phyloP scores from a whole-genome alignment of 257 asterid species.

The Forsythia suspensa region DNA sequence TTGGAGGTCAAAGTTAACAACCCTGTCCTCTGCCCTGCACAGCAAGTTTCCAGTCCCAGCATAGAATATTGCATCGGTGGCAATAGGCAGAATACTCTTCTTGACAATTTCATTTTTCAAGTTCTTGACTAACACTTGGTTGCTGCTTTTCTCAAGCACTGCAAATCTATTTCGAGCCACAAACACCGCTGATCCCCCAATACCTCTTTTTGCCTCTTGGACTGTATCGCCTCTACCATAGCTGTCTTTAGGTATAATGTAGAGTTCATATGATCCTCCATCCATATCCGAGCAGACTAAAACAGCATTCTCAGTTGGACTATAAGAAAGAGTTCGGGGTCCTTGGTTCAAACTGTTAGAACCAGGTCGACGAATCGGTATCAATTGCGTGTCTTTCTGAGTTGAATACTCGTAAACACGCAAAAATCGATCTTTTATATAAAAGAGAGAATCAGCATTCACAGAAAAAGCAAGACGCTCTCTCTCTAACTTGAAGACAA shows the following conservation, averaged over 20 bases:
- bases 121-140: slow-evolving; percentile 80
- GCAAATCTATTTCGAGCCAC: slow-evolving; percentile 94
- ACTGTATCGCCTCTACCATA: slow-evolving; percentile 76
- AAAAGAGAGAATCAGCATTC: slow-evolving; percentile 75
- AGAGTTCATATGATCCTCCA: slow-evolving; percentile 94
- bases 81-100: slow-evolving; percentile 68
- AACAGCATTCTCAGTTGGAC: slow-evolving; percentile 92
- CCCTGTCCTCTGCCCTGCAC: slow-evolving; percentile 97
- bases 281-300: slow-evolving; percentile 85
- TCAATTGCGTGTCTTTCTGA: slow-evolving; percentile 82
- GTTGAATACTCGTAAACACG: slow-evolving; percentile 84
- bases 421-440: slow-evolving; percentile 82
- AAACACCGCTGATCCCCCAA: slow-evolving; percentile 89
- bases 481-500: slow-evolving; percentile 94
- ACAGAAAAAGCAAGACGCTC: slow-evolving; percentile 95
- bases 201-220: slow-evolving; percentile 91
- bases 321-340: slow-evolving; percentile 82
- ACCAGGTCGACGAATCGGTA: slow-evolving; percentile 93
- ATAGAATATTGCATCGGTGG: slow-evolving; percentile 88
- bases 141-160: slow-evolving; percentile 86
- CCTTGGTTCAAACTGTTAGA: slow-evolving; percentile 82
- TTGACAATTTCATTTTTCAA: slow-evolving; percentile 74
- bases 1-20: slow-evolving; percentile 87
- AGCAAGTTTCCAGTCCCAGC: slow-evolving; percentile 96
- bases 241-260: slow-evolving; percentile 76